Percentiles rank a stretch among this genome's conserved stretches.
Evolutionary conservation across 2,329 filamentous ascomycete species (phyloP).

Genomic region (Apiospora pterosperma): DNA sequence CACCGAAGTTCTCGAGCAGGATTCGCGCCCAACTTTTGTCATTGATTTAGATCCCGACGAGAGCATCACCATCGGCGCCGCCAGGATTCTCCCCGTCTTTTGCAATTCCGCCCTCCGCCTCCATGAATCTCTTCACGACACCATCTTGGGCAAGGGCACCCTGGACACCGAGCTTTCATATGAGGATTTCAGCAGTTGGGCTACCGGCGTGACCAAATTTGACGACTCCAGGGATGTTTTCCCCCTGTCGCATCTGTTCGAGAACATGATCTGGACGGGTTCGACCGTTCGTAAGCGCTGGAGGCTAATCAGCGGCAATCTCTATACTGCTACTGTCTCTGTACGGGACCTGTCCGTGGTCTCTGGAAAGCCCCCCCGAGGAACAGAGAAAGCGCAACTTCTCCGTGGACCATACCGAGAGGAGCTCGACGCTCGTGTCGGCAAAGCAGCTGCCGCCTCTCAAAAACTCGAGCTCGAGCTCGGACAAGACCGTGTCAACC

Average conservation of each 20-base stretch:
- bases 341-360: conserved; percentile 20
- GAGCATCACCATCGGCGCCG: conserved; percentile 12
- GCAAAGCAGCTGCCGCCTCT: neutral
- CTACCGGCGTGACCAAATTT: conserved; percentile 36
- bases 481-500: conserved; percentile 24
- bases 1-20: conserved; percentile 31
- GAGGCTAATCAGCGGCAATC: conserved; percentile 39
- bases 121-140: conserved; percentile 30
- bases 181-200: conserved; percentile 37
- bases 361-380: conserved; percentile 17
- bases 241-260: conserved; percentile 35
- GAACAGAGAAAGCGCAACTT: neutral
- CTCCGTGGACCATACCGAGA: neutral
- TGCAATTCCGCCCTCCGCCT: conserved; percentile 30
- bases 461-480: conserved; percentile 16
- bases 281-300: conserved; percentile 35
- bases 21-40: conserved; percentile 35
- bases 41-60: conserved; percentile 35
- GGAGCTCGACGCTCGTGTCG: conserved; percentile 3
- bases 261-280: conserved; percentile 33
- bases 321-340: conserved; percentile 24
- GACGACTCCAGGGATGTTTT: conserved; percentile 43
- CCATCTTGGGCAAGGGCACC: conserved; percentile 15
- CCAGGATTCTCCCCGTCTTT: conserved; percentile 30
- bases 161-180: conserved; percentile 18